Percentiles rank a stretch among this genome's conserved stretches.
Evolutionary conservation across 2,329 filamentous ascomycete genomes (phyloP).

Genomic region (Tothia fuscella): DNA sequence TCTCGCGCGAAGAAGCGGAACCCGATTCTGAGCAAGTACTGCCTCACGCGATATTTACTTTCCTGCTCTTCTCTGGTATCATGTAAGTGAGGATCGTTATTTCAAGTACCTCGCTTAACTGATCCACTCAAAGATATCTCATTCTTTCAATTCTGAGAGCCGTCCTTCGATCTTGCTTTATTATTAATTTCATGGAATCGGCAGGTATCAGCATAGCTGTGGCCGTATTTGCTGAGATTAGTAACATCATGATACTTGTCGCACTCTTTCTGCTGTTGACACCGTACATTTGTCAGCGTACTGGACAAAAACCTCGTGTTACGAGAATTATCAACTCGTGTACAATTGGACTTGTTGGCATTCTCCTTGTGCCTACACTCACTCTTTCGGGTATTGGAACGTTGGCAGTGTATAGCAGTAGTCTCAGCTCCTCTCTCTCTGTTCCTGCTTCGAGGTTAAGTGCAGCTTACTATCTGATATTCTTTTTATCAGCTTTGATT

Average conservation of each 20-base stretch:
- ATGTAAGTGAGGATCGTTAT: background rate
- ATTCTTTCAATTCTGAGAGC: background rate
- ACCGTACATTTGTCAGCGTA: background rate
- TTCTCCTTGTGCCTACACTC: background rate
- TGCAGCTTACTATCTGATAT: background rate
- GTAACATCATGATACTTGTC: background rate
- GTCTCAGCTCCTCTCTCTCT: background rate
- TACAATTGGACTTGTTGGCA: background rate
- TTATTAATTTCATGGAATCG: background rate
- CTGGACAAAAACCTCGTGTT: background rate
- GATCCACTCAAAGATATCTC: slow-evolving; percentile 1
- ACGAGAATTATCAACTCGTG: background rate
- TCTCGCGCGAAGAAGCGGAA: background rate
- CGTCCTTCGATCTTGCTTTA: background rate
- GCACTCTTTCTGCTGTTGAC: background rate
- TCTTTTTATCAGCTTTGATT: background rate
- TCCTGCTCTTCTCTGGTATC: background rate
- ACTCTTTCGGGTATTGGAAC: background rate
- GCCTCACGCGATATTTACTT: background rate
- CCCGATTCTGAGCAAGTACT: slow-evolving; percentile 2
- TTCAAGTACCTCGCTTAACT: background rate
- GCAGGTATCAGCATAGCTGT: background rate
- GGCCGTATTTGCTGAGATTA: background rate
- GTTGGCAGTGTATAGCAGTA: background rate
- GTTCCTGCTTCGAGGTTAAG: background rate